These are phyloP conservation scores for Paramecium tetraurelia DNA, from an alignment of 73 alveolate genomes.

Conservation along the genomic window DNA sequence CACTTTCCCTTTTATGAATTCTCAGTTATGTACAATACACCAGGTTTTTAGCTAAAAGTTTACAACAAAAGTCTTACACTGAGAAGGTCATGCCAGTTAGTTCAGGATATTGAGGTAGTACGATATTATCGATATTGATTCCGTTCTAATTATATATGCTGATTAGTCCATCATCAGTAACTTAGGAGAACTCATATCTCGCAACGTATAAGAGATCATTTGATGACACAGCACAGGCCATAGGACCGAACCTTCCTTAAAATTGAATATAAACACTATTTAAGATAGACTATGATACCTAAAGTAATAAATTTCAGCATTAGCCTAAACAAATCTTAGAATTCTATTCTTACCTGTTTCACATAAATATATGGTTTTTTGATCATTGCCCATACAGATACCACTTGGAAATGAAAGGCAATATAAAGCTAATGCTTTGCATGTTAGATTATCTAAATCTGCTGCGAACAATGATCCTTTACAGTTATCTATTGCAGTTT, in stretches of 20 bases:
- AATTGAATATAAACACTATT: constrained; percentile 45
- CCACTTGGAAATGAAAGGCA: constrained; percentile 89
- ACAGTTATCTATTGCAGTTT: constrained; percentile 79
- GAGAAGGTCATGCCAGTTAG: constrained; percentile 49
- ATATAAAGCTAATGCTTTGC: constrained; percentile 79
- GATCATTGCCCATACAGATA: constrained; percentile 72
- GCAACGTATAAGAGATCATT: constrained; percentile 35
- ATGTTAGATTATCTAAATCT: constrained; percentile 66
- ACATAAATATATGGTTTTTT: constrained; percentile 74
- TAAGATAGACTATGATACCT: background rate
- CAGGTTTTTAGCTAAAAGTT: background rate
- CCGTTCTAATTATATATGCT: constrained; percentile 46
- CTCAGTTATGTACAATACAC: background rate
- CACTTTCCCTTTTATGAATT: background rate
- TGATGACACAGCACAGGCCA: constrained; percentile 48
- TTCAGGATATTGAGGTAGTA: constrained; percentile 43
- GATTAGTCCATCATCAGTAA: constrained; percentile 44
- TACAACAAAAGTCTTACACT: background rate
- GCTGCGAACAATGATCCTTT: constrained; percentile 73
- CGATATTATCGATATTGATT: constrained; percentile 18
- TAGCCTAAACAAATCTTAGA: constrained; percentile 86
- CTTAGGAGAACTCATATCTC: constrained; percentile 41
- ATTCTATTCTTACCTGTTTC: constrained; percentile 94
- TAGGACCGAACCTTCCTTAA: constrained; percentile 59
- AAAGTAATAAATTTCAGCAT: constrained; percentile 89